A percentile compares a stretch with the other conserved stretches of the same genome.
Evolutionary conservation across 371 early-diverging fungal species (phyloP).

Genomic region (Blyttiomyces sp.): DNA sequence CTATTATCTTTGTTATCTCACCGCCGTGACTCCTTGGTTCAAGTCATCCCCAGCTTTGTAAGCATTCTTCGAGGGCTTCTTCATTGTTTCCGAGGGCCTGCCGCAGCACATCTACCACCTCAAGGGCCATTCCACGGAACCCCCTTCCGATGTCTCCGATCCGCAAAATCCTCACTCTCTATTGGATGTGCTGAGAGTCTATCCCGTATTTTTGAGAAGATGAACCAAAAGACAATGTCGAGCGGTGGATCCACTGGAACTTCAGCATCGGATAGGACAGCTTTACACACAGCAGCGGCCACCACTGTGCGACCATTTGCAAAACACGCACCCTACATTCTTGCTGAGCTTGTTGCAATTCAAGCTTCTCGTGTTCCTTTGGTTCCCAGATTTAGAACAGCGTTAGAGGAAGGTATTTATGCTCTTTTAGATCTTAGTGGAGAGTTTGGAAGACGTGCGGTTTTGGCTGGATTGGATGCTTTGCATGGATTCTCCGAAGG

Average conservation of each 20-base stretch:
- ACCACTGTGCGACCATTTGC: conserved; percentile 53
- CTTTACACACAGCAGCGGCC: conserved; percentile 7
- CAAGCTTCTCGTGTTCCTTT: conserved; percentile 60
- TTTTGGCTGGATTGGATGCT: conserved; percentile 61
- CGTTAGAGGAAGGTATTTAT: conserved; percentile 61
- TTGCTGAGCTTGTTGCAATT: conserved; percentile 63
- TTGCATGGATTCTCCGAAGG: background rate
- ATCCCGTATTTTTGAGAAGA: conserved; percentile 53
- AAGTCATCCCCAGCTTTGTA: conserved; percentile 22
- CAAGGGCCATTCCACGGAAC: conserved; percentile 27
- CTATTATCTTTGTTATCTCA: conserved; percentile 21
- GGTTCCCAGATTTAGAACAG: conserved; percentile 49
- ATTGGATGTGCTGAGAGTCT: conserved; percentile 48
- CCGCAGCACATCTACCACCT: conserved; percentile 1
- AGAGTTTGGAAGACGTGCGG: conserved; percentile 62
- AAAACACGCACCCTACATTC: conserved; percentile 66
- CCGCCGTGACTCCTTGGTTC: conserved; percentile 24
- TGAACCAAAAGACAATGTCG: conserved; percentile 29
- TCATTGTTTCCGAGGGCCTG: conserved; percentile 15
- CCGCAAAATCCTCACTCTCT: background rate
- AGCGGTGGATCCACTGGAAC: conserved; percentile 4
- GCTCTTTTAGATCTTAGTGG: conserved; percentile 67
- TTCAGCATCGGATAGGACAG: conserved; percentile 17
- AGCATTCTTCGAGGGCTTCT: conserved; percentile 14
- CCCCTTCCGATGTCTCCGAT: conserved; percentile 37